Percentiles rank a stretch among this genome's conserved stretches.
Conservation (phyloP, 2,329 filamentous ascomycete species). For the Penicillium sp. region DNA sequence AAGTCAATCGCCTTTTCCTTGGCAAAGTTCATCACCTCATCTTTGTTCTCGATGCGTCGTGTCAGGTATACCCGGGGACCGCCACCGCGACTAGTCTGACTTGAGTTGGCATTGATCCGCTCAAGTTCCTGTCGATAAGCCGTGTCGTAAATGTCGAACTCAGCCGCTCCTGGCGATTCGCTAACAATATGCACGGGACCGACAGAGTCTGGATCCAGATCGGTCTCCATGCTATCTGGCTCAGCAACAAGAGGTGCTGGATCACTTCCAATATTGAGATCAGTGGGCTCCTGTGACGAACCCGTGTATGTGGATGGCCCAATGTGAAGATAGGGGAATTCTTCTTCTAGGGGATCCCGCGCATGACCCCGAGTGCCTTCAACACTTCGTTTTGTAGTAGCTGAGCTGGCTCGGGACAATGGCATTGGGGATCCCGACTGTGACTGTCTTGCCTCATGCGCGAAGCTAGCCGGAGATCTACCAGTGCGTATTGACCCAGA, state of each 20-base stretch:
- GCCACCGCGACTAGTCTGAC: constrained; percentile 33
- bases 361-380: constrained; percentile 60
- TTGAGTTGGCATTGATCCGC: constrained; percentile 57
- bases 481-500: constrained; percentile 27
- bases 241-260: constrained; percentile 18
- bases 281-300: constrained; percentile 12
- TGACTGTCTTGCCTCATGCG: constrained; percentile 17
- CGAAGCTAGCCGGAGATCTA: constrained; percentile 10
- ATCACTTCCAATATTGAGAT: constrained; percentile 12
- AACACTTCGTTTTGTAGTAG: constrained; percentile 37
- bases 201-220: constrained; percentile 31
- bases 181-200: constrained; percentile 58
- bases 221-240: constrained; percentile 35
- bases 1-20: constrained; percentile 27
- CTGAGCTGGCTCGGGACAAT: constrained; percentile 30
- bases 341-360: constrained; percentile 64
- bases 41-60: constrained; percentile 49
- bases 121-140: constrained; percentile 83
- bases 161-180: constrained; percentile 80
- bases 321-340: constrained; percentile 72
- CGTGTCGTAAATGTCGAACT: constrained; percentile 84
- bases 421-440: constrained; percentile 32
- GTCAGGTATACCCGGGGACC: constrained; percentile 60
- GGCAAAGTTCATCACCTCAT: constrained; percentile 34
- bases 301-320: constrained; percentile 57